A percentile compares a stretch with the other conserved stretches of the same genome.
These are phyloP conservation scores for Spathaspora sp. DNA, from an alignment of 1,139 yeast genomes.

Conservation along the genomic window DNA sequence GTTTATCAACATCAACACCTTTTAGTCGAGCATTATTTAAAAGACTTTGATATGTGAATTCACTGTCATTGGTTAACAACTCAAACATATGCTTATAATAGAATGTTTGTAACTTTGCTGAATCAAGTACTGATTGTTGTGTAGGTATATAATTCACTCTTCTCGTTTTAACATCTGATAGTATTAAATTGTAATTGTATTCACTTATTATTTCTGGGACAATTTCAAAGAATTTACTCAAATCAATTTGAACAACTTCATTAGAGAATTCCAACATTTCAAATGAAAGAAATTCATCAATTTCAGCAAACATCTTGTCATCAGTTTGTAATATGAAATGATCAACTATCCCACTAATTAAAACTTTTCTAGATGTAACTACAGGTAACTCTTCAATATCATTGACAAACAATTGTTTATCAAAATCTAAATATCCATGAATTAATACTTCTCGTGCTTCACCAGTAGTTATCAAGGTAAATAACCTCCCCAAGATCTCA, in stretches of 20 bases:
- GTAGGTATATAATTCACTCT: constrained; percentile 38
- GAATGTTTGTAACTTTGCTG: constrained; percentile 57
- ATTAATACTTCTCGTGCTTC: constrained; percentile 62
- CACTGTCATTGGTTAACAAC: constrained; percentile 24
- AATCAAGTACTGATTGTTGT: constrained; percentile 45
- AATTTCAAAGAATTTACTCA: constrained; percentile 20
- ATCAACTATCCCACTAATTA: constrained; percentile 67
- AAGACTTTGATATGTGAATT: constrained; percentile 33
- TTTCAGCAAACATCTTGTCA: constrained; percentile 22
- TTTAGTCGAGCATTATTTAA: constrained; percentile 46
- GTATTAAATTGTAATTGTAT: constrained; percentile 22
- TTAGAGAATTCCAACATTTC: constrained; percentile 14
- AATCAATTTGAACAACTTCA: constrained; percentile 18
- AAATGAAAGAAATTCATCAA: constrained; percentile 15
- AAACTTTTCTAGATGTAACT: constrained; percentile 19
- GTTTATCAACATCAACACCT: constrained; percentile 47
- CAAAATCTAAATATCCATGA: constrained; percentile 48
- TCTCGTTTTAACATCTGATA: constrained; percentile 65
- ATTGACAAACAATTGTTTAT: constrained; percentile 22
- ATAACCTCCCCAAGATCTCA: constrained; percentile 31
- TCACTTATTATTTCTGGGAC: constrained; percentile 15
- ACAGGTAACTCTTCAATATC: constrained; percentile 6
- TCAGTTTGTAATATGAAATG: constrained; percentile 27
- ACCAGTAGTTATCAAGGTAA: constrained; percentile 41
- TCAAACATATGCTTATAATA: constrained; percentile 51